phyloP scores from a whole-genome alignment of 228 moss, liverwort and hornwort species.

The Sphagnum fallax region DNA sequence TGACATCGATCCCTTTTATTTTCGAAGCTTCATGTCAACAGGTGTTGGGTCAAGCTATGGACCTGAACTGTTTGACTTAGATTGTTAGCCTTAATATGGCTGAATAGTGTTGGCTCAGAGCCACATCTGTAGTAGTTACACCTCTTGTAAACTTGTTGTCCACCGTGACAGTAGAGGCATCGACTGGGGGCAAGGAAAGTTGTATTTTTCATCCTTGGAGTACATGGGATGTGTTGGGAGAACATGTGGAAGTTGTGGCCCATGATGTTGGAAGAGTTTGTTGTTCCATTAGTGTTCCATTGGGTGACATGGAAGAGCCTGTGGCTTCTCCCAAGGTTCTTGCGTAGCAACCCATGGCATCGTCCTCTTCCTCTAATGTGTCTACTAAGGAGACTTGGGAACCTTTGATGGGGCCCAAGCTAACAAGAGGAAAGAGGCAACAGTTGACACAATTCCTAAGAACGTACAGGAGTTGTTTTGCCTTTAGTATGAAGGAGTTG shows the following conservation, averaged over 20 bases:
- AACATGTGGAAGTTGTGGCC: no score
- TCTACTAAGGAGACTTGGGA: neutral
- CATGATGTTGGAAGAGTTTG: no score
- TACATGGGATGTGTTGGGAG: no score
- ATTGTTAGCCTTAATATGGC: neutral
- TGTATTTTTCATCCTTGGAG: no score
- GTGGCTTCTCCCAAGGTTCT: neutral
- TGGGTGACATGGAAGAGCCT: no score
- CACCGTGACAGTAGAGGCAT: no score
- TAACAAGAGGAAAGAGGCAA: neutral
- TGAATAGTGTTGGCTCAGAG: no score
- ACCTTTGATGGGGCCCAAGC: neutral
- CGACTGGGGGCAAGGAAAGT: no score
- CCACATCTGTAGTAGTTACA: no score
- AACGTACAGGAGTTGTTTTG: conserved; percentile 4
- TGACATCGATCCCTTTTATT: neutral
- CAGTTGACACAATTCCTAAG: no score
- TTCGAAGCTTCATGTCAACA: neutral
- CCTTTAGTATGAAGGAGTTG: neutral
- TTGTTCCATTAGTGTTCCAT: no score
- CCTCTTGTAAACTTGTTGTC: no score
- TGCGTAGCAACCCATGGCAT: neutral
- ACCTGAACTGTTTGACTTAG: neutral
- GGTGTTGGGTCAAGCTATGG: neutral
- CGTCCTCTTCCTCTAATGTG: neutral